These are phyloP conservation scores for Fusarium gaditjirri DNA, from an alignment of 2,329 filamentous ascomycete genomes.

Conservation along the genomic window DNA sequence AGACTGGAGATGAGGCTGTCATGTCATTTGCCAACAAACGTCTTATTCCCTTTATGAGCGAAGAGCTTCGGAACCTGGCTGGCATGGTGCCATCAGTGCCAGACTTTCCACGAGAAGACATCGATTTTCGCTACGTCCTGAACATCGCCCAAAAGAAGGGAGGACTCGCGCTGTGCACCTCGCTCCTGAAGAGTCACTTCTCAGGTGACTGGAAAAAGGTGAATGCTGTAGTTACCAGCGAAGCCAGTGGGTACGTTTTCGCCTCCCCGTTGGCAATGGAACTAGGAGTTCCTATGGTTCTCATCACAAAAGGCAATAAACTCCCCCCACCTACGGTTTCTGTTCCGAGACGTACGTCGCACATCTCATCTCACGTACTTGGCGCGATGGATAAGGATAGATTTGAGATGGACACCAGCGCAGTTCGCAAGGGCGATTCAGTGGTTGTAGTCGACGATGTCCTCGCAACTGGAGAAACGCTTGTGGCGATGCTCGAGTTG, in stretches of 20 bases:
- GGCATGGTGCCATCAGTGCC: conserved; percentile 61
- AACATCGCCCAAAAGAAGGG: conserved; percentile 61
- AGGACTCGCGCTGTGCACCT: conserved; percentile 62
- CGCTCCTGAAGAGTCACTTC: conserved; percentile 60
- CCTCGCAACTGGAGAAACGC: conserved; percentile 65
- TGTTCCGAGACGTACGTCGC: conserved; percentile 58
- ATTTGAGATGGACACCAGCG: conserved; percentile 62
- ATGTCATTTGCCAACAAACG: conserved; percentile 53
- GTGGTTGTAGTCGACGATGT: conserved; percentile 70
- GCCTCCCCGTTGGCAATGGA: conserved; percentile 60
- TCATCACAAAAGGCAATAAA: conserved; percentile 67
- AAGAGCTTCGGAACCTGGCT: conserved; percentile 58
- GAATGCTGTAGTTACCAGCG: conserved; percentile 61
- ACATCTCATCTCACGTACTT: conserved; percentile 61
- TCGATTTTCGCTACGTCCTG: conserved; percentile 69
- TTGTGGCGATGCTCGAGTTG: conserved; percentile 63
- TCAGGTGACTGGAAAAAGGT: conserved; percentile 58
- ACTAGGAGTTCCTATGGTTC: conserved; percentile 55
- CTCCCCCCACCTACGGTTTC: conserved; percentile 67
- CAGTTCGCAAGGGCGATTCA: conserved; percentile 51
- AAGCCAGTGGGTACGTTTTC: conserved; percentile 67
- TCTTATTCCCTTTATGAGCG: conserved; percentile 59
- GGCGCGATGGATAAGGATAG: conserved; percentile 43
- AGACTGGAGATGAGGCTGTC: conserved; percentile 51
- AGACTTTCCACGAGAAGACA: conserved; percentile 61